phyloP scores from a whole-genome alignment of 2,329 filamentous ascomycete species.

The Hypoxylon sp. region DNA sequence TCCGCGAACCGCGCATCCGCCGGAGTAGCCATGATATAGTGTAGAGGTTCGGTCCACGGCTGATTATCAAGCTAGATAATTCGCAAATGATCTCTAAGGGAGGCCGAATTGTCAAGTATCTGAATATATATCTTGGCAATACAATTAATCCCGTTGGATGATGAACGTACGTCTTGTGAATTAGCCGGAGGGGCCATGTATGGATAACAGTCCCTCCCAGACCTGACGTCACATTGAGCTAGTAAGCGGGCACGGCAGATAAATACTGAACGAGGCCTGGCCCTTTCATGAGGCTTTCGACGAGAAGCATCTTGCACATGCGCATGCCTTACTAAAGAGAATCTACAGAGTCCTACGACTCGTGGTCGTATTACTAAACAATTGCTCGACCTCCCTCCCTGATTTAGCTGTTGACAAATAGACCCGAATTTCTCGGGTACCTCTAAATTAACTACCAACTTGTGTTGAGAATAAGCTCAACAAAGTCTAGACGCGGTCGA shows the following conservation, averaged over 20 bases:
- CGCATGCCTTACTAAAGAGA: too few species aligned
- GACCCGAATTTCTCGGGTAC: background rate
- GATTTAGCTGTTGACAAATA: background rate
- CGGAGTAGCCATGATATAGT: conserved; percentile 23
- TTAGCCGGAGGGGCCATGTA: conserved; percentile 29
- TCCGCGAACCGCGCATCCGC: conserved; percentile 5
- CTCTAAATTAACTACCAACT: background rate
- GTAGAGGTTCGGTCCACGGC: background rate
- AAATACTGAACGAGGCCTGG: too few species aligned
- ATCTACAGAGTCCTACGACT: background rate
- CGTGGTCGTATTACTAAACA: background rate
- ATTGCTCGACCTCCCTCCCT: background rate
- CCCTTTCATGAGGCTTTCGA: too few species aligned
- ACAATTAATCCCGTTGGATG: conserved; percentile 16
- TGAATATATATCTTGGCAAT: conserved; percentile 8
- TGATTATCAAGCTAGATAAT: background rate
- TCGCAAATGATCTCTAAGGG: background rate
- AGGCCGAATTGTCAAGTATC: background rate
- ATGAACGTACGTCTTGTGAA: conserved; percentile 24
- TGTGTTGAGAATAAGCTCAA: background rate
- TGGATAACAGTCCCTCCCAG: conserved; percentile 10
- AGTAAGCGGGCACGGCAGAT: conserved; percentile 23
- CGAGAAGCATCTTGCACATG: too few species aligned
- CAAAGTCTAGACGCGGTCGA: background rate
- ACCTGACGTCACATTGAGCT: conserved; percentile 26